phyloP scores from a whole-genome alignment of 257 asterid genomes.

The Forsythia suspensa region DNA sequence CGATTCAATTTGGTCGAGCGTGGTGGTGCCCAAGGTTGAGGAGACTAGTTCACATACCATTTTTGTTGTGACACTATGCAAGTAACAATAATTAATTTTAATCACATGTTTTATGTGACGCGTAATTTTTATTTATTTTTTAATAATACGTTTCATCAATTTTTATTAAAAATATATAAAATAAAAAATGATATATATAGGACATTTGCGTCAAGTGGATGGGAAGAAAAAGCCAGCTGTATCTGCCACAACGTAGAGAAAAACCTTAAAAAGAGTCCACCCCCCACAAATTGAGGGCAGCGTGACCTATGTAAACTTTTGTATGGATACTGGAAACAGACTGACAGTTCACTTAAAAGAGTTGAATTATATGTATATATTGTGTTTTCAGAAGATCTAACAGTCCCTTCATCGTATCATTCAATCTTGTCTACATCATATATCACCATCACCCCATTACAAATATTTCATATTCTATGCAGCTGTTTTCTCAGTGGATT shows the following conservation, averaged over 20 bases:
- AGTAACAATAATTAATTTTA: too few relatives aligned
- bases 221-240: slow-evolving; percentile 15
- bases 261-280: slow-evolving; percentile 32
- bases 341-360: neutral
- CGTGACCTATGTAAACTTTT: slow-evolving; percentile 25
- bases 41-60: too few relatives aligned
- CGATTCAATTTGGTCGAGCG: too few relatives aligned
- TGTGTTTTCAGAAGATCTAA: slow-evolving; percentile 30
- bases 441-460: slow-evolving; percentile 19
- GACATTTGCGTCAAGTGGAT: neutral
- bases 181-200: too few relatives aligned
- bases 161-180: too few relatives aligned
- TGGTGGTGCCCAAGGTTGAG: too few relatives aligned
- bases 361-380: neutral
- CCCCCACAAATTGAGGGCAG: slow-evolving; percentile 53
- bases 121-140: too few relatives aligned
- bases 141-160: too few relatives aligned
- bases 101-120: too few relatives aligned
- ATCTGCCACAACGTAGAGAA: slow-evolving; percentile 25
- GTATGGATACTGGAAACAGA: neutral
- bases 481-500: neutral
- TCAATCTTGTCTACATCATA: slow-evolving; percentile 39
- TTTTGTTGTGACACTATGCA: too few relatives aligned
- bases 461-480: too few relatives aligned
- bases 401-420: slow-evolving; percentile 31